These are phyloP conservation scores for Dactylellina leptospora DNA, from an alignment of 2,329 filamentous ascomycete species.

Conservation along the genomic window DNA sequence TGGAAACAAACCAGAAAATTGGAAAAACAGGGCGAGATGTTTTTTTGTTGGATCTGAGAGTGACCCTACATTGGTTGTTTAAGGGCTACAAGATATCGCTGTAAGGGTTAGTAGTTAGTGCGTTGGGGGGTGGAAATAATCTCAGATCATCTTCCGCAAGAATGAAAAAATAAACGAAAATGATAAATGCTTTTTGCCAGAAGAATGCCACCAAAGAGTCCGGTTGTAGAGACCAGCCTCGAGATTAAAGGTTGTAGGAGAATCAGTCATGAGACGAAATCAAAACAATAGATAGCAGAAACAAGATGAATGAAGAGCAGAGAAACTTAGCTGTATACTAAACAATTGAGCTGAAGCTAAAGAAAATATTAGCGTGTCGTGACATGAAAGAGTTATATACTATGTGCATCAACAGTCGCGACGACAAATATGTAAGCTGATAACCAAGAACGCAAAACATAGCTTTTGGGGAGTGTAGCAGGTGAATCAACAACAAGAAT, in stretches of 20 bases:
- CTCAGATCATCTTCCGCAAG: slow-evolving; percentile 32
- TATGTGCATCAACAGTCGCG: slow-evolving; percentile 17
- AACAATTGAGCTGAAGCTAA: slow-evolving; percentile 3
- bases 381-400: slow-evolving; percentile 19
- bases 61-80: slow-evolving; percentile 21
- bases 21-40: slow-evolving; percentile 1
- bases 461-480: slow-evolving; percentile 34
- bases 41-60: slow-evolving; percentile 50
- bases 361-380: slow-evolving; percentile 34
- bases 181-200: slow-evolving; percentile 36
- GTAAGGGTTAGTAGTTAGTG: slow-evolving; percentile 50
- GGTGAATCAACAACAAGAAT: slow-evolving; percentile 18
- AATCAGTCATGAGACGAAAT: slow-evolving; percentile 11
- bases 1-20: slow-evolving; percentile 1
- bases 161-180: slow-evolving; percentile 31
- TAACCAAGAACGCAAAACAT: slow-evolving; percentile 22
- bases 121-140: background rate
- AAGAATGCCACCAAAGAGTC: slow-evolving; percentile 35
- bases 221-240: slow-evolving; percentile 25
- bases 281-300: slow-evolving; percentile 9
- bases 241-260: slow-evolving; percentile 45
- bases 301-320: background rate
- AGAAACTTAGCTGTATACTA: slow-evolving; percentile 24
- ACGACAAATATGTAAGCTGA: slow-evolving; percentile 14
- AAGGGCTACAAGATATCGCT: slow-evolving; percentile 29